Base-by-base conservation (phyloP, 352 stramenopile species). In the Globisporangium yorkense region DNA sequence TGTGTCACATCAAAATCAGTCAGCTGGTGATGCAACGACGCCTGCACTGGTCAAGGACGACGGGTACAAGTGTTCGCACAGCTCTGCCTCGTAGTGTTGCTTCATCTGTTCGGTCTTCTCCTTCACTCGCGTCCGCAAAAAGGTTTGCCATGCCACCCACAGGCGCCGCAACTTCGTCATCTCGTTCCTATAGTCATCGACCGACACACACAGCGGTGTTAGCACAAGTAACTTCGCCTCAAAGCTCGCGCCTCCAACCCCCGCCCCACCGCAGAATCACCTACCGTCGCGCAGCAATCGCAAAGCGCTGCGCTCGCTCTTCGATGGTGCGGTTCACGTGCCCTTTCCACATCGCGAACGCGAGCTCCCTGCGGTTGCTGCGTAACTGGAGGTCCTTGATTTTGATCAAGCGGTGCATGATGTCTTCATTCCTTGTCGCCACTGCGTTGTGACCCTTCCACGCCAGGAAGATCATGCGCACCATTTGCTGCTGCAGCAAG, bases 401-500 rank as follows among this genome's bases (percentile, higher is more conserved):
- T 12, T 62, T 69, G 51, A 90, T 85, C 12, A 89, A 60, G 10
- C 74, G 75, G 44, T 74, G 53, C 57, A 93, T 88, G 33, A 73
- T 83, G 7, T 62, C 68, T 9, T 85, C 67, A 44, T 88, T 72
- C 31, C 66, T 70, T 41, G 58, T 48, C 6, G 63, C 68, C 18
- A 75, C 68, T 0, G 69, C 66, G n/a, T 88, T 88, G n/a, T 71
- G 68, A 21, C 84, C 79, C 31, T 85, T 86, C 84, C 84, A 93
- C 2, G 80, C 84, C 1, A 64, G 58, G 44, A 93, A 93, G 27
- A 88, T 75, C 75, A 93, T 89, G n/a, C 80, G 70, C 43, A 82
- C 64, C 40, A 87, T 91, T 45, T 88, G 77, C 39, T 75, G 72
- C 2, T 76, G 74, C 16, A 91, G 56, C 15, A 69, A 40, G 10